Conservation (phyloP, 2,329 filamentous ascomycete genomes). For the Tolypocladium paradoxum region DNA sequence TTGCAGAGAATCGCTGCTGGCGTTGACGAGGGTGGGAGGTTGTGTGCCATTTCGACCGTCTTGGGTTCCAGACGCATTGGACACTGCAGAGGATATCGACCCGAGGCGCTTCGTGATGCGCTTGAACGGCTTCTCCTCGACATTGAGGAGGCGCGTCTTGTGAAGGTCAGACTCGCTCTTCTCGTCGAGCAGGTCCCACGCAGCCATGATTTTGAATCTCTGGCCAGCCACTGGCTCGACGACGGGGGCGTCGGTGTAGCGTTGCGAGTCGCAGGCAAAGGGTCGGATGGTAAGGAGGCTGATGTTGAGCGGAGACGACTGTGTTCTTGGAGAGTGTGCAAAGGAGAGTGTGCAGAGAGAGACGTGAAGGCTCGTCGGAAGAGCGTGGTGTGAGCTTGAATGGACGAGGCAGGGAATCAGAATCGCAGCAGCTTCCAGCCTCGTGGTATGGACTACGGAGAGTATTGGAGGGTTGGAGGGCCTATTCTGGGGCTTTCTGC, state of each 20-base stretch:
- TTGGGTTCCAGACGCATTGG: slow-evolving; percentile 11
- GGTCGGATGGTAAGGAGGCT: not conserved
- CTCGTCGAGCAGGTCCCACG: slow-evolving; percentile 61
- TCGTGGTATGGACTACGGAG: not conserved
- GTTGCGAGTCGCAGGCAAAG: not conserved
- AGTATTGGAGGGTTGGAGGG: too few species aligned
- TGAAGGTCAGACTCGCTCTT: slow-evolving; percentile 76
- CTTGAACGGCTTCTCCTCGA: slow-evolving; percentile 89
- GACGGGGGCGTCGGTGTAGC: not conserved
- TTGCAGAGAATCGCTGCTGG: slow-evolving; percentile 48
- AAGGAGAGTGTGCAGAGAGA: too few species aligned
- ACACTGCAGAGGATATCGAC: slow-evolving; percentile 52
- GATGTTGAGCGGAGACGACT: not conserved
- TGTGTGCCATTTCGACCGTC: slow-evolving; percentile 27
- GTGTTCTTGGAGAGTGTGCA: not conserved
- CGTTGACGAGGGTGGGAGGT: slow-evolving; percentile 11
- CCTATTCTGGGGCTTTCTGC: not conserved
- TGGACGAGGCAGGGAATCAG: not conserved
- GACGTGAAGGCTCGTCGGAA: not conserved
- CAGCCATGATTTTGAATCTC: slow-evolving; percentile 22
- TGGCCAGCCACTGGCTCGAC: not conserved
- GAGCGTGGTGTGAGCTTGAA: not conserved
- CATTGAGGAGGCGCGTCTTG: slow-evolving; percentile 73
- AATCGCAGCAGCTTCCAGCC: not conserved
- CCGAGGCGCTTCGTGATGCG: slow-evolving; percentile 75